Evolutionary conservation across 73 alveolate species (phyloP), one percentile per base, ranked within the genome.

Genomic region (Stentor roeselii): DNA sequence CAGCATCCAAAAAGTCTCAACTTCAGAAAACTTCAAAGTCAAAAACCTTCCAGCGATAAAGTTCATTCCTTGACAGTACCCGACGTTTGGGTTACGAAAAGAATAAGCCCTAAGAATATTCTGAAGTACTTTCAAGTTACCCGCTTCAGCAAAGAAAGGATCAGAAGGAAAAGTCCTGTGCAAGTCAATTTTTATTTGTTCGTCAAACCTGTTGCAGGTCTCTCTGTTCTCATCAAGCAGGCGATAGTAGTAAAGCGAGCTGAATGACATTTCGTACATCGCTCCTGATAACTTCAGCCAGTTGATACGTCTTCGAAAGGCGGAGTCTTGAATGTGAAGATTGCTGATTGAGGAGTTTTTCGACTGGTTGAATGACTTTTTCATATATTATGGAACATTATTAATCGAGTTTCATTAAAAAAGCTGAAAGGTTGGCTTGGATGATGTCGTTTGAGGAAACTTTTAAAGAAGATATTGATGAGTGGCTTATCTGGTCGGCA

Each of bases 61-160:
- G 84, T 95, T 95, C 85, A 95, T 80, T 32, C 99, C 99, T 91
- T 95, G 95, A 34, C 97, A 92, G 84, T 95, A 95, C 2, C 99
- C 98, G 15, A 95, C 92, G 11, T 96, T 93, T 35, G 96, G 95
- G 86, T 94, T 93, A 38, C 99, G 75, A 78, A 89, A 93, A 41
- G 93, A 84, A 88, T 93, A 95, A 31, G 96, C 92, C 14, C 78
- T 82, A 37, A 95, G 89, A 3, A 93, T 90, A 83, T 86, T 90
- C 83, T 95, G 83, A 36, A 95, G 87, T 74, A 83, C 86, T 41
- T 82, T 87, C 21, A 91, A 78, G 42, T 85, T 78, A 1, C 76
- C 75, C 37, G 88, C 83, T 34, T 86, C 60, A 59, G 88, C 82
- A 83, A 89, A 86, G 86, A 21, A 84, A 40, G 75, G 84, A 59